Evolutionary conservation across 2,329 filamentous ascomycete species (phyloP).

Genomic region (Epichloe scottii): DNA sequence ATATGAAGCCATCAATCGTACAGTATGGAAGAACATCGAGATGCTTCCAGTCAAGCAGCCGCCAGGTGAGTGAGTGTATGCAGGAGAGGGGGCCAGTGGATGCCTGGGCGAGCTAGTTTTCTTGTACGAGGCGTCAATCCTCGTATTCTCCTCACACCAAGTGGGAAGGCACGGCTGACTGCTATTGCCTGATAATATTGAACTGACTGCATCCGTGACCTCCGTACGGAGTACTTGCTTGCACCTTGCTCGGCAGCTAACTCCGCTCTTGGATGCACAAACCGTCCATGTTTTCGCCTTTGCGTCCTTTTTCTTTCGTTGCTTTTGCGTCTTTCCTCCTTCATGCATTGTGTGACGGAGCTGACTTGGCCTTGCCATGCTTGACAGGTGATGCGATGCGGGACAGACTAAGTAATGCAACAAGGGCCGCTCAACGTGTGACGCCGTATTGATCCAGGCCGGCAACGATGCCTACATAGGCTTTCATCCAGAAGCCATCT

Average conservation of each 20-base stretch:
- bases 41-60: not conserved
- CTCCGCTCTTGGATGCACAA: too few species aligned
- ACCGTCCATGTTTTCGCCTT: too few species aligned
- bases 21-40: not conserved
- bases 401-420: not conserved
- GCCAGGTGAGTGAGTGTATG: not conserved
- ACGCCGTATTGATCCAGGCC: not conserved
- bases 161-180: conserved; percentile 2
- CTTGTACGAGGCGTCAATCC: not conserved
- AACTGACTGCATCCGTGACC: not conserved
- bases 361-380: not conserved
- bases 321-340: too few species aligned
- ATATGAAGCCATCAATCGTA: not conserved
- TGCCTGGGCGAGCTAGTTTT: not conserved
- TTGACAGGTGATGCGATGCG: not conserved
- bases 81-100: not conserved
- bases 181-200: too few species aligned
- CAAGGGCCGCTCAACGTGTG: not conserved
- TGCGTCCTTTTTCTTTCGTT: too few species aligned
- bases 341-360: too few species aligned
- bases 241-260: not conserved
- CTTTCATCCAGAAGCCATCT: too few species aligned
- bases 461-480: too few species aligned
- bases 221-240: not conserved
- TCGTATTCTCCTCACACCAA: conserved; percentile 4